Evolutionary conservation across 495 filamentous ascomycete genomes (phyloP), one percentile per base, ranked within the genome.

Genomic region (Aspergillus homomorphus): DNA sequence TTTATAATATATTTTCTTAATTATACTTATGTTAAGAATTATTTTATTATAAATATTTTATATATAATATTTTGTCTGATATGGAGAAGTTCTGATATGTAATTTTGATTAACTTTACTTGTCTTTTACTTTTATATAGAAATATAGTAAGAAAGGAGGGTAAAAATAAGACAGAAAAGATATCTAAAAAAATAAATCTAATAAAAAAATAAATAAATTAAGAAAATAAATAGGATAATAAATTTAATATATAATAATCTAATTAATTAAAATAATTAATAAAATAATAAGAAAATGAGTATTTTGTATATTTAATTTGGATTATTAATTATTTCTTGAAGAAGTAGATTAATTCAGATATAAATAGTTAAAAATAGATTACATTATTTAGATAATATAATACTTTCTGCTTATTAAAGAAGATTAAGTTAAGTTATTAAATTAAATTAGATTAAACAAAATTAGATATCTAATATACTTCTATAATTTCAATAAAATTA

Each of bases 401-500:
- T 3, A 43, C 18, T 43, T 43, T 8, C 14, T 43, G 8, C 8
- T 3, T 43, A 43, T 43, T 15, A 43, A 43, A 43, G 7, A 15
- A 43, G 18, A 43, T 9, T 43, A 43, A 43, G 7, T 15, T 3
- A 2, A 2, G 2, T 15, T 43, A 43, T 43, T 15, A 43, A 3
- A 12, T 43, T 43, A 43, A 43, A 43, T 15, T 43, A 43, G 7
- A 3, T 9, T 43, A 15, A 2, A 43, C 14, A 43, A 43, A 9
- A 43, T 43, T 15, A 15, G 3, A 43, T 15, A 9, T 2, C 18
- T 46, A 46, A 1, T 46, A 45, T 16, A n/a, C 4, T 14, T 22
- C 10, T 49, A 49, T 49, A 26, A 14, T 49, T 45, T 45, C 16
- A n/a, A 45, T 45, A 45, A 45, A 45, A 49, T 23, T 49, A 9